These are phyloP conservation scores for Lasiodiplodia hormozganensis DNA, from an alignment of 2,329 filamentous ascomycete species.

Conservation along the genomic window DNA sequence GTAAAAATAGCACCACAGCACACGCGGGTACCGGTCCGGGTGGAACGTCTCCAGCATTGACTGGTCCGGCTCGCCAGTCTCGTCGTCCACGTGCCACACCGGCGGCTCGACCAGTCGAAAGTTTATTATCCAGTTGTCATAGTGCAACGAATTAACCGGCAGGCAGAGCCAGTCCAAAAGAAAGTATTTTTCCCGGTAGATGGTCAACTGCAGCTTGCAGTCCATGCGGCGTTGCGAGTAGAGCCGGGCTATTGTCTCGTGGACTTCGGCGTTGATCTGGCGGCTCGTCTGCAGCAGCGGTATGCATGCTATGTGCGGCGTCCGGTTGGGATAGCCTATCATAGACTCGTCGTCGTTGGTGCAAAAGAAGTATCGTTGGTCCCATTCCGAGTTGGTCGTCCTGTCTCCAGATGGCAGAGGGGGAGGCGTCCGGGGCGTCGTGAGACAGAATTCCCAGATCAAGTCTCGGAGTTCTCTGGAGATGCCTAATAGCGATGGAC, in stretches of 20 bases:
- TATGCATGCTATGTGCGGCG: not conserved
- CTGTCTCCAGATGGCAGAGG: not conserved
- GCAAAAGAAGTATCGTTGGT: constrained; percentile 11
- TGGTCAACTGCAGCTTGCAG: not conserved
- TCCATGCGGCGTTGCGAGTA: constrained; percentile 10
- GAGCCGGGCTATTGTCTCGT: constrained; percentile 18
- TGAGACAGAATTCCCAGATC: constrained; percentile 25
- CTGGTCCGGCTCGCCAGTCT: constrained; percentile 10
- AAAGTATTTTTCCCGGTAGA: constrained; percentile 21
- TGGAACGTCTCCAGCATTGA: constrained; percentile 21
- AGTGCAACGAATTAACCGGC: constrained; percentile 24
- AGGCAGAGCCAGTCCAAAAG: constrained; percentile 23
- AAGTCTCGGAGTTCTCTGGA: constrained; percentile 23
- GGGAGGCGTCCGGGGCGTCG: not conserved
- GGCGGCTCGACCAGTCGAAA: constrained; percentile 6
- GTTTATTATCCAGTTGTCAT: not conserved
- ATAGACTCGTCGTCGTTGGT: constrained; percentile 12
- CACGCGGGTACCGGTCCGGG: constrained; percentile 19
- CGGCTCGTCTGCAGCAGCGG: constrained; percentile 14
- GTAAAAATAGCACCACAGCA: constrained; percentile 19
- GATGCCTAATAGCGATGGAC: constrained; percentile 9
- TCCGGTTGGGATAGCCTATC: constrained; percentile 4
- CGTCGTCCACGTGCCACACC: constrained; percentile 1
- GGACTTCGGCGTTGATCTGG: constrained; percentile 20
- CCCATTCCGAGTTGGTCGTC: not conserved